Base-by-base conservation (phyloP, 768 basidiomycete species). In the Termitomyces sp. region DNA sequence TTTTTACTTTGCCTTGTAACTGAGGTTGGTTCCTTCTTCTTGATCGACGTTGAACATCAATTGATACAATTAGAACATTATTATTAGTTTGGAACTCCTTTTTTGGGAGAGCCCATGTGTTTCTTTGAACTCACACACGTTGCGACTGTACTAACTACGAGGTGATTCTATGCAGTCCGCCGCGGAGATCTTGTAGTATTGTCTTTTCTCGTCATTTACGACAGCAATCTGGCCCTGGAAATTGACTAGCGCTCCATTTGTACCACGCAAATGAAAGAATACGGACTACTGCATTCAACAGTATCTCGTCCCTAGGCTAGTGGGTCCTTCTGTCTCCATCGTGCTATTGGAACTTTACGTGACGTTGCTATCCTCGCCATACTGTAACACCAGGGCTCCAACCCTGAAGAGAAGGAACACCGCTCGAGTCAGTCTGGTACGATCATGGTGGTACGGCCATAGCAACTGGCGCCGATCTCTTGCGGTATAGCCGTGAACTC, bases 21-120 rank as follows among this genome's bases (percentile, higher is more conserved):
- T 52, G 30, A 43, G 53, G n/a, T 26, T 40, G 23, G 23, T 38
- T 53, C 38, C n/a, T 54, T 32, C 52, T 43, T 54, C 53, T 43
- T 43, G 53, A 54, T 54, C 53, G 53, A 54, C 53, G 32, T 41
- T 54, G 28, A 9, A 41, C 30, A 54, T 32, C 53, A n/a, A 53
- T 53, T 40, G 33, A 50, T 35, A 7, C 51, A 26, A 35, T 36
- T 26, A 26, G 38, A 18, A 40, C 38, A 30, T 30, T 41, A 12
- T 30, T 30, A 5, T n/a, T n/a, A 40, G 40, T 5, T 41, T 32
- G 28, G 38, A 20, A 32, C 18, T 54, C 38, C 38, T 41, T 32
- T 32, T 32, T 36, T 14, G 23, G 16, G 35, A 18, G 28, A 3
- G 28, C 32, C 40, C 40, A 54, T 54, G 28, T 32, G 40, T 43